Evolutionary conservation across 805 yeast genomes (phyloP).

Genomic region (Candida palmyrensis): DNA sequence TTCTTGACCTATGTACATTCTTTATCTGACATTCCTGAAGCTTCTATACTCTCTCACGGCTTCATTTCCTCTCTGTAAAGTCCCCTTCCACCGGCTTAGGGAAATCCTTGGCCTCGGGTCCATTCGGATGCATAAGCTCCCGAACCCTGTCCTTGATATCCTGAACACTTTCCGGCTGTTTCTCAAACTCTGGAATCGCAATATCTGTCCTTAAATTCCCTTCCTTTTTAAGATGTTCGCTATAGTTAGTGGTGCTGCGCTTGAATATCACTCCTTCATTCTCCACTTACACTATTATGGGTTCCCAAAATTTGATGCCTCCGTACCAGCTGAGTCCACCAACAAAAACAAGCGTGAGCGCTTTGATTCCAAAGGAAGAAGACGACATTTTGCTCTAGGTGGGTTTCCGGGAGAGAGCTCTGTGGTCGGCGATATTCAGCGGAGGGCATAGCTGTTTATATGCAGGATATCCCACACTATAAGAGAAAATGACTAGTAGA

Average conservation of each 20-base stretch:
- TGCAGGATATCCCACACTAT: no score
- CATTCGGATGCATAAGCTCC: conserved; percentile 29
- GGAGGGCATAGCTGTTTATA: no score
- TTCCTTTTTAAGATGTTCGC: conserved; percentile 61
- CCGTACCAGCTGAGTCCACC: conserved; percentile 34
- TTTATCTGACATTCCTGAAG: no score
- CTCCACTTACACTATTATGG: conserved; percentile 55
- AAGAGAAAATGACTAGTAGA: no score
- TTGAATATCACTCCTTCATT: not conserved
- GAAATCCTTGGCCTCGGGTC: no score
- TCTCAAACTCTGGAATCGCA: conserved; percentile 41
- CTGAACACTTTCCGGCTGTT: conserved; percentile 33
- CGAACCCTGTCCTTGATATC: conserved; percentile 30
- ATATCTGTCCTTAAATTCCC: conserved; percentile 61
- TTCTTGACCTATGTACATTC: no score
- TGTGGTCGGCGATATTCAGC: no score
- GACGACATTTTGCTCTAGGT: no score
- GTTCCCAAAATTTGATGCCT: conserved; percentile 69
- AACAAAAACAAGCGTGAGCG: conserved; percentile 12
- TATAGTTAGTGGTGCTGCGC: conserved; percentile 13
- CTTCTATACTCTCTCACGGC: no score
- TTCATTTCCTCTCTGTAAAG: no score
- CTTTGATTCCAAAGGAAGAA: conserved; percentile 15
- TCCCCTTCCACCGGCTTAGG: no score
- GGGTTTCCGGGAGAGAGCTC: no score